phyloP scores from a whole-genome alignment of 2,329 filamentous ascomycete genomes.

The Cryphonectria carpinicola region DNA sequence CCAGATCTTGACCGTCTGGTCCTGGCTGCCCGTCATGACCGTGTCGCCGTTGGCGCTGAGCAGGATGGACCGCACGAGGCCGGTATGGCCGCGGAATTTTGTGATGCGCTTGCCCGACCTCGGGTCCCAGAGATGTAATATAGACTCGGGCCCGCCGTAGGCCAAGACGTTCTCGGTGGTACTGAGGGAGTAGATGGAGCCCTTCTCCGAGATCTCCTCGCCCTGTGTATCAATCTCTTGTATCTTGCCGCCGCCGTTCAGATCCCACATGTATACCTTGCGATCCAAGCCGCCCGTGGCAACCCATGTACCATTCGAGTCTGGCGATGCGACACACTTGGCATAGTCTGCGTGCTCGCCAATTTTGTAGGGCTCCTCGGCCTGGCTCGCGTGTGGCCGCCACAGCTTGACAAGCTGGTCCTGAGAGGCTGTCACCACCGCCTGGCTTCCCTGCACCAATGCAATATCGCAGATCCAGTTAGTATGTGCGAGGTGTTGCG shows the following conservation, averaged over 20 bases:
- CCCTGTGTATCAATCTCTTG: slow-evolving; percentile 84
- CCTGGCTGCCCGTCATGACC: slow-evolving; percentile 91
- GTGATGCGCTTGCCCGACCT: slow-evolving; percentile 87
- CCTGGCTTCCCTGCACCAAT: slow-evolving; percentile 75
- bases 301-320: slow-evolving; percentile 72
- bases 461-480: slow-evolving; percentile 96
- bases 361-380: slow-evolving; percentile 75
- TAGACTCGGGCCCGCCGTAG: slow-evolving; percentile 91
- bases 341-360: slow-evolving; percentile 96
- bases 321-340: slow-evolving; percentile 85
- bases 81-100: slow-evolving; percentile 95
- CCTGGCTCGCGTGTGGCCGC: slow-evolving; percentile 72
- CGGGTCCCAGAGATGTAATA: slow-evolving; percentile 89
- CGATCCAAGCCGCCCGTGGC: slow-evolving; percentile 92
- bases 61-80: slow-evolving; percentile 89
- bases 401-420: slow-evolving; percentile 92
- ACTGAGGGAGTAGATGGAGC: slow-evolving; percentile 89
- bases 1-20: slow-evolving; percentile 98
- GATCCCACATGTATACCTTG: slow-evolving; percentile 91
- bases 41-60: slow-evolving; percentile 88
- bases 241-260: slow-evolving; percentile 83
- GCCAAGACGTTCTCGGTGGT: slow-evolving; percentile 81
- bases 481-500: slow-evolving; percentile 76
- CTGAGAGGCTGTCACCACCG: slow-evolving; percentile 88
- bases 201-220: slow-evolving; percentile 85